Base-by-base conservation (phyloP, 371 early-diverging fungal genomes). In the Mucor racemosus region DNA sequence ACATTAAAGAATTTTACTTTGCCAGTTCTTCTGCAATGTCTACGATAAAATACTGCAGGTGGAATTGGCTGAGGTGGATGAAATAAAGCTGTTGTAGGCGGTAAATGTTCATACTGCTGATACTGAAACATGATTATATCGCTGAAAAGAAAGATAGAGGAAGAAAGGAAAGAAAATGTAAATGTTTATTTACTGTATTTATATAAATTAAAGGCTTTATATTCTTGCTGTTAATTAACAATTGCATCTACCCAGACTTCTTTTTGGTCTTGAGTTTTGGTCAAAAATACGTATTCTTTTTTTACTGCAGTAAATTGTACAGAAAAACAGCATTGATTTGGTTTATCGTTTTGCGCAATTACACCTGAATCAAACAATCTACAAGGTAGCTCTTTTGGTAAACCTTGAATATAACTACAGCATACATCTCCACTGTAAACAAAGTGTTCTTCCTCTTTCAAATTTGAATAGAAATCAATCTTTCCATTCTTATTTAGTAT, bases 361-460 rank as follows among this genome's bases (percentile, higher is more conserved):
- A 58, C 21, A 1, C 58, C 58, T n/a, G 35, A 4, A 3, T 65
- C 39, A 50, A 58, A 65, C 3, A 65, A 7, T 2, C 58, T 46
- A 31, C 38, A 35, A 1, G 57, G 60, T 17, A 60, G 33, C 3
- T 60, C 46, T 14, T 1, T n/a, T 39, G 46, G 38, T 9, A 56
- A 34, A 17, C 42, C 39, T 8, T 19, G 17, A 34, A 64, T 64
- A 42, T 64, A 44, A 19, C 21, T 15, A 17, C 64, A 56, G 17
- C 62, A 67, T 14, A 13, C 46, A 33, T 67, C 63, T 9, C 57
- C 62, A 44, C 61, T 67, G 15, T 61, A 67, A n/a, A 67, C 19
- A 26, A 19, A 46, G 19, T 56, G 61, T 11, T 33, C 36, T 21
- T 60, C 34, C 4, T 60, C 42, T 17, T 11, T 60, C 39, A 53